Percentiles rank a stretch among this genome's conserved stretches.
Conservation (phyloP, 352 stramenopile genomes). For the Elongisporangium prolatum region DNA sequence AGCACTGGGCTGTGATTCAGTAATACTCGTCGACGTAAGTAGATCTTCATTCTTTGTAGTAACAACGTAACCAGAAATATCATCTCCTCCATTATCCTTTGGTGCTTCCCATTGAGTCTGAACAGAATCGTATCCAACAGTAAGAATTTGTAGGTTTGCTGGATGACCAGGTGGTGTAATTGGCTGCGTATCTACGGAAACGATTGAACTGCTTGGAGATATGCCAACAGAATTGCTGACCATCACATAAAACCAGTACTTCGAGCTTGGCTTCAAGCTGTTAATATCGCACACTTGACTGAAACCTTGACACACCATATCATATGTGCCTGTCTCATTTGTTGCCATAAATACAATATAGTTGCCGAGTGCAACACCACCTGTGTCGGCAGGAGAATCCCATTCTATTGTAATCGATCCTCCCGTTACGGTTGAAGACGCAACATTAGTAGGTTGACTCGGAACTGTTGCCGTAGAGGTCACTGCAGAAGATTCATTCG, state of each 20-base stretch:
- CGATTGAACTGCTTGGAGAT: slow-evolving; percentile 15
- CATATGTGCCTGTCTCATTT: slow-evolving; percentile 12
- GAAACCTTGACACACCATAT: slow-evolving; percentile 14
- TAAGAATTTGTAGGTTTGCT: slow-evolving; percentile 18
- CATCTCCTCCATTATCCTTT: slow-evolving; percentile 29
- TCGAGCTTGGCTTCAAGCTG: slow-evolving; percentile 17
- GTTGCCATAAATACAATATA: slow-evolving; percentile 31
- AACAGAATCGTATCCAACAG: slow-evolving; percentile 22
- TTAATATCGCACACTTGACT: slow-evolving; percentile 21
- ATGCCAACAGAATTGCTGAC: slow-evolving; percentile 30
- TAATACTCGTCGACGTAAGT: not conserved
- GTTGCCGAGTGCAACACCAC: slow-evolving; percentile 30
- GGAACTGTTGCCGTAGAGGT: slow-evolving; percentile 30
- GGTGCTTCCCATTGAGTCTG: slow-evolving; percentile 30
- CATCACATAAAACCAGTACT: slow-evolving; percentile 38
- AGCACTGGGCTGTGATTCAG: not conserved
- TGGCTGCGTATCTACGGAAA: slow-evolving; percentile 18
- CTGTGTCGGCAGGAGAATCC: slow-evolving; percentile 30
- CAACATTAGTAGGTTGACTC: slow-evolving; percentile 20
- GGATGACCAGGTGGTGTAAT: slow-evolving; percentile 27
- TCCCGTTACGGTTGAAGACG: slow-evolving; percentile 14
- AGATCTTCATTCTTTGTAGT: slow-evolving; percentile 10
- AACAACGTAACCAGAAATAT: slow-evolving; percentile 27
- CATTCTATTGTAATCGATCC: slow-evolving; percentile 37
- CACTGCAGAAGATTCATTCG: slow-evolving; percentile 11